These are phyloP conservation scores for Postia placenta DNA, from an alignment of 768 basidiomycete genomes.

Conservation along the genomic window DNA sequence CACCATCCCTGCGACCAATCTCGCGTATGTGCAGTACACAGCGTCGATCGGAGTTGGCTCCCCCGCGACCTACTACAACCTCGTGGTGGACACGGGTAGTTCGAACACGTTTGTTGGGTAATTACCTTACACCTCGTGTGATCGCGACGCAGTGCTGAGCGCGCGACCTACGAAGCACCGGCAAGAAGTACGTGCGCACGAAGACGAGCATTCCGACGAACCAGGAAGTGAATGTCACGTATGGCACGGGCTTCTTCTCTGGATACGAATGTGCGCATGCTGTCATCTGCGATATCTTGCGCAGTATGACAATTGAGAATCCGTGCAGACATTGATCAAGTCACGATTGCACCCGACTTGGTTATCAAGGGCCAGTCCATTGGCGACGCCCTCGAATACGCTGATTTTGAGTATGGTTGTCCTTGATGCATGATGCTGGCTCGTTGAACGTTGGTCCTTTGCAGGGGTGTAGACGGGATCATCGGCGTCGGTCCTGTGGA, in stretches of 20 bases:
- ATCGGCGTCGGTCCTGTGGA: constrained; percentile 33
- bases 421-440: constrained; percentile 10
- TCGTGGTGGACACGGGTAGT: constrained; percentile 52
- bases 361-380: constrained; percentile 26
- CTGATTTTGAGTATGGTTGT: constrained; percentile 15
- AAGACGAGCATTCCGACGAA: constrained; percentile 33
- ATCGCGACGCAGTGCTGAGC: background rate
- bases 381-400: constrained; percentile 26
- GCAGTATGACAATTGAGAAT: background rate
- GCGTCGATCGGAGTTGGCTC: constrained; percentile 19
- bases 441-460: constrained; percentile 16
- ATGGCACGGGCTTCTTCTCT: constrained; percentile 45
- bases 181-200: constrained; percentile 35
- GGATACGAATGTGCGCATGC: constrained; percentile 22
- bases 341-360: constrained; percentile 29
- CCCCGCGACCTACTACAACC: constrained; percentile 25
- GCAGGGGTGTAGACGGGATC: constrained; percentile 17
- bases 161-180: constrained; percentile 22
- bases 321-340: constrained; percentile 27
- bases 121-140: constrained; percentile 6
- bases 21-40: constrained; percentile 6
- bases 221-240: constrained; percentile 34
- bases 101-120: constrained; percentile 51
- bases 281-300: constrained; percentile 2
- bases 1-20: constrained; percentile 4